These are phyloP conservation scores for Lojkania enalia DNA, from an alignment of 2,329 filamentous ascomycete species.

Conservation along the genomic window DNA sequence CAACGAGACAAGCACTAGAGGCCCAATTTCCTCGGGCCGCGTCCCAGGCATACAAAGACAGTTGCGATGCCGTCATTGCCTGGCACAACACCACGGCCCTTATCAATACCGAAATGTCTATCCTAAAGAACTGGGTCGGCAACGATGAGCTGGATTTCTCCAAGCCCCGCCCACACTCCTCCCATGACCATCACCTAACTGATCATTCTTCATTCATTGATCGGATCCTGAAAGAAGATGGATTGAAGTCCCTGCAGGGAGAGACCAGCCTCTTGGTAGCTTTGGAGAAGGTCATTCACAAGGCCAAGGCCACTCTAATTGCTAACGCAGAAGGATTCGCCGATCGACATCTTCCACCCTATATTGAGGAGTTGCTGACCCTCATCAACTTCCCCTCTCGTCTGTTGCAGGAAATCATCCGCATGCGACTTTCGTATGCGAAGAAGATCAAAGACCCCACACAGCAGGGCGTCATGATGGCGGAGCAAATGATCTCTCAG, in stretches of 20 bases:
- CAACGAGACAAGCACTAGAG: constrained; percentile 75
- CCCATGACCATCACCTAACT: constrained; percentile 71
- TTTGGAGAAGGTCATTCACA: constrained; percentile 83
- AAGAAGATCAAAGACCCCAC: constrained; percentile 94
- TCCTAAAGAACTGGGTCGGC: constrained; percentile 94
- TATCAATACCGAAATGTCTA: constrained; percentile 91
- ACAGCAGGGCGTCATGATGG: constrained; percentile 89
- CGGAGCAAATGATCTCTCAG: constrained; percentile 96
- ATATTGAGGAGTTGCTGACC: constrained; percentile 93
- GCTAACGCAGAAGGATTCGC: constrained; percentile 82
- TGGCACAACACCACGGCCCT: constrained; percentile 98
- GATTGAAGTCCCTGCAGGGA: constrained; percentile 86
- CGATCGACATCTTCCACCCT: constrained; percentile 88
- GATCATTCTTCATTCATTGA: constrained; percentile 96
- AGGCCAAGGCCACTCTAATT: constrained; percentile 91
- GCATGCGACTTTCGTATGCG: constrained; percentile 85
- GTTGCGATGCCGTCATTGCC: constrained; percentile 84
- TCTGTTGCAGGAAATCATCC: constrained; percentile 94
- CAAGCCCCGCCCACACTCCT: constrained; percentile 70
- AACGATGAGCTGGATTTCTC: constrained; percentile 94
- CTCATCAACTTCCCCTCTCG: constrained; percentile 97
- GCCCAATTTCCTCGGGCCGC: constrained; percentile 74
- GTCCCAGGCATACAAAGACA: constrained; percentile 76
- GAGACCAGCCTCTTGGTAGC: constrained; percentile 81
- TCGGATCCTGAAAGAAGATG: constrained; percentile 92